Evolutionary conservation across 257 asterid species (phyloP), one percentile per base, ranked within the genome.

Genomic region (Salvia splendens): DNA sequence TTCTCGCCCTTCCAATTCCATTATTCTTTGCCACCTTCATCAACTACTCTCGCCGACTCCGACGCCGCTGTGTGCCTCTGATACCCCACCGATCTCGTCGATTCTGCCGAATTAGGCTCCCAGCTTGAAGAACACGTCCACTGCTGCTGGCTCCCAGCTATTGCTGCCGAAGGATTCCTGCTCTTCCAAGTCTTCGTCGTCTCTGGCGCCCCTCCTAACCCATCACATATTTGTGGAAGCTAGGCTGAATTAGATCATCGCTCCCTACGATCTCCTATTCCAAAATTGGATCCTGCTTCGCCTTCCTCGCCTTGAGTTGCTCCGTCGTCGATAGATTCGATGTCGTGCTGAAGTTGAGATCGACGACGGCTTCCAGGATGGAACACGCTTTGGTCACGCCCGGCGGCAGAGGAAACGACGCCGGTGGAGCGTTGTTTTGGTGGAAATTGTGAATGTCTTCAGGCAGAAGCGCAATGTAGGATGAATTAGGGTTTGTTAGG

Each of bases 371-470:
- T 64, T 94, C 98, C 42, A 91, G 91, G 61, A 94, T 94, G 28
- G 96, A 88, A 75, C 91, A 78, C 38, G 98, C 99, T 65, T 94
- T 94, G 6, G 90, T 80, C 43, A 94, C 81, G 65, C 97, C 91
- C 32, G 88, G 75, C 4, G 99, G 99, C 72, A 91, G 80, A 32
- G 88, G 46, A 87, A 80, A 20, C 24, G 24, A 20, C 24, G 24
- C 24, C 1, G 83, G 64, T 3, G 49, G 38, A 10, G 42, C 81
- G 72, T 61, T 88, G 78, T 91, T 90, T 40, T 93, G 96, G 85
- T 94, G 97, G 79, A 94, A 94, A 46, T 91, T 94, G 8, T 94
- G 96, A 53, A 94, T 91, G 81, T n/a, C 99, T 78, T 94, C 96
- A 0, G 91, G 93, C 61, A 94, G 67, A 6, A 94, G 65, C 0